Evolutionary conservation across 148 eudicot genomes (phyloP).

Genomic region (Spergularia marina): DNA sequence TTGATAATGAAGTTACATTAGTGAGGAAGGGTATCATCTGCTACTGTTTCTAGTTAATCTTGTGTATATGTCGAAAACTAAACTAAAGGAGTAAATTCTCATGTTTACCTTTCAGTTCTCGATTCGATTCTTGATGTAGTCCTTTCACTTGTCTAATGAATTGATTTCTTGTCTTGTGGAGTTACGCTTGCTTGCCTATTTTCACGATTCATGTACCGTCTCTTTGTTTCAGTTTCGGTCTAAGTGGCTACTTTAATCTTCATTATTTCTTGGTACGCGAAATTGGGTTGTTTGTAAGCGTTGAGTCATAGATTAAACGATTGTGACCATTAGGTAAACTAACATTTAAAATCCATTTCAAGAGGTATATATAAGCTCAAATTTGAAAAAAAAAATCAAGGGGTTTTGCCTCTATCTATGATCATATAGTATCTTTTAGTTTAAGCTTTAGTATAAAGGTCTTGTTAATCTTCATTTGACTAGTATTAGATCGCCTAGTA

Average conservation of each 20-base stretch:
- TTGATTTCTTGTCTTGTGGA: neutral
- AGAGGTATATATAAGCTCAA: too few relatives aligned
- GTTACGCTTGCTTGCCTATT: neutral
- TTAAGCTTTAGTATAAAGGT: too few relatives aligned
- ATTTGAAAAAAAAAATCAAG: too few relatives aligned
- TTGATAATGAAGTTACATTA: slow-evolving; percentile 31
- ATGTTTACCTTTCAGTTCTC: slow-evolving; percentile 9
- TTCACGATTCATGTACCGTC: neutral
- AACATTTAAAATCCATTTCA: neutral
- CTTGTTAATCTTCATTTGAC: too few relatives aligned
- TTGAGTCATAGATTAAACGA: too few relatives aligned
- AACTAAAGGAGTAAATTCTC: neutral
- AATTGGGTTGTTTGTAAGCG: too few relatives aligned
- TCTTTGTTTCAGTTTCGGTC: too few relatives aligned
- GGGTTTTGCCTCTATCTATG: too few relatives aligned
- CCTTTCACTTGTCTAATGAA: slow-evolving; percentile 10
- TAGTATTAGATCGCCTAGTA: too few relatives aligned
- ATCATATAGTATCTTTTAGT: too few relatives aligned
- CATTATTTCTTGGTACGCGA: neutral
- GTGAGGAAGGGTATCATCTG: slow-evolving; percentile 16
- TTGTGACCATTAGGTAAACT: neutral
- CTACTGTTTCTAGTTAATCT: slow-evolving; percentile 1
- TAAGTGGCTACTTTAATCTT: neutral
- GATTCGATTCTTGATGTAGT: neutral
- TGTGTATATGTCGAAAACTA: slow-evolving; percentile 1